phyloP scores from a whole-genome alignment of 2,329 filamentous ascomycete genomes.

The Aspergillus sp. region DNA sequence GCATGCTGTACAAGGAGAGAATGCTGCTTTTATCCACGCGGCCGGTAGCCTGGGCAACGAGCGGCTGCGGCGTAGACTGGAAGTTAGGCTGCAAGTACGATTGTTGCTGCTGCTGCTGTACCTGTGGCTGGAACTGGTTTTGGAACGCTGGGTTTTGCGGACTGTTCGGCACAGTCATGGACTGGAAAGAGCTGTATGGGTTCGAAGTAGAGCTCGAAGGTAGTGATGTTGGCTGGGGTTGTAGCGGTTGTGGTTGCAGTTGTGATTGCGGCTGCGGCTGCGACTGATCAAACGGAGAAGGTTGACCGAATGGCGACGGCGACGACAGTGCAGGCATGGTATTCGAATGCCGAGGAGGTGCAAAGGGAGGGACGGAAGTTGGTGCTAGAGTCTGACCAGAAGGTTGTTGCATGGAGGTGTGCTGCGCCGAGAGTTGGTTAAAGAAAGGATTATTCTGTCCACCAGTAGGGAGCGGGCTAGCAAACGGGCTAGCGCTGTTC shows the following conservation, averaged over 20 bases:
- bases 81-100: not conserved
- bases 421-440: conserved; percentile 18
- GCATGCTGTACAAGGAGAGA: conserved; percentile 40
- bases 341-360: conserved; percentile 26
- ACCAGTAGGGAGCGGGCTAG: conserved; percentile 16
- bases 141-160: conserved; percentile 19
- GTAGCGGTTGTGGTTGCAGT: conserved; percentile 15
- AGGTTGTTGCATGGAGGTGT: conserved; percentile 11
- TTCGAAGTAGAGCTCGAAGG: conserved; percentile 3
- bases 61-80: conserved; percentile 18
- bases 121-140: conserved; percentile 15
- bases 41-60: conserved; percentile 34
- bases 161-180: conserved; percentile 18
- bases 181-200: conserved; percentile 28
- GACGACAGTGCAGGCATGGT: conserved; percentile 31
- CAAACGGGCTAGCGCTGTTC: conserved; percentile 11
- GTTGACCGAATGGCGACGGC: conserved; percentile 22
- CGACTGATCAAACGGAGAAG: conserved; percentile 12
- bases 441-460: conserved; percentile 29
- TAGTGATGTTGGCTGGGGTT: conserved; percentile 4
- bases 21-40: conserved; percentile 41
- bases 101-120: conserved; percentile 3
- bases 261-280: conserved; percentile 15
- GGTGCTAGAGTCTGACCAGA: conserved; percentile 11
- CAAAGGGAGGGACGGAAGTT: conserved; percentile 3